Evolutionary conservation across 768 basidiomycete species (phyloP).

Genomic region (Lactarius indigo): DNA sequence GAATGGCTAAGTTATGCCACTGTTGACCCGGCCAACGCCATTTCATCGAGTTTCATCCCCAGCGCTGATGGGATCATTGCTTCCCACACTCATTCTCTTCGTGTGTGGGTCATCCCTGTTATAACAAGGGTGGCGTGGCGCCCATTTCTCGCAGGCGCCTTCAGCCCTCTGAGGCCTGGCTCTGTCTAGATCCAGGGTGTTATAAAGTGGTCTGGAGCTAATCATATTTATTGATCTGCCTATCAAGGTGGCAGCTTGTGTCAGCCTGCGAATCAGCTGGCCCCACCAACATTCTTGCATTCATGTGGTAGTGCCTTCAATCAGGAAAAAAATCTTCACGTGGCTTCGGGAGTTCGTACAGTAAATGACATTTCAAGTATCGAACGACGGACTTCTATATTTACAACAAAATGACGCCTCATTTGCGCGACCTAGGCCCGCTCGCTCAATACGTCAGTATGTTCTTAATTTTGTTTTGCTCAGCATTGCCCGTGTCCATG

Average conservation of each 20-base stretch:
- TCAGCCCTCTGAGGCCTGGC: background rate
- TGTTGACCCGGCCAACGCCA: no score
- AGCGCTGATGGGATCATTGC: background rate
- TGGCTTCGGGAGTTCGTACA: no score
- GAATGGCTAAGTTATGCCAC: no score
- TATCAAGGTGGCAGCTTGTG: background rate
- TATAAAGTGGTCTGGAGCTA: background rate
- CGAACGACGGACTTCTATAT: background rate
- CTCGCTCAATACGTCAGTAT: conserved; percentile 17
- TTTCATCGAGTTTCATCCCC: no score
- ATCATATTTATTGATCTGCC: background rate
- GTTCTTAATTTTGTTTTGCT: background rate
- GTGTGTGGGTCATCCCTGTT: background rate
- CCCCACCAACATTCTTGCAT: background rate
- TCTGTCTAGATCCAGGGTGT: background rate
- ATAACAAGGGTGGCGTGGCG: background rate
- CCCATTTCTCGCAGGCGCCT: background rate
- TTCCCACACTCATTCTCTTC: background rate
- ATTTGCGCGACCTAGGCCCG: background rate
- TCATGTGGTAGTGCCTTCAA: background rate
- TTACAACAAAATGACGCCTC: background rate
- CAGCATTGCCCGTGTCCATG: background rate
- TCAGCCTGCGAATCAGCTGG: background rate
- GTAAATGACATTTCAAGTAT: background rate
- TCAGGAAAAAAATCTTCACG: background rate